A percentile compares a stretch with the other conserved stretches of the same genome.
Conservation (phyloP, 2,329 filamentous ascomycete genomes). For the Xylaria sp. region DNA sequence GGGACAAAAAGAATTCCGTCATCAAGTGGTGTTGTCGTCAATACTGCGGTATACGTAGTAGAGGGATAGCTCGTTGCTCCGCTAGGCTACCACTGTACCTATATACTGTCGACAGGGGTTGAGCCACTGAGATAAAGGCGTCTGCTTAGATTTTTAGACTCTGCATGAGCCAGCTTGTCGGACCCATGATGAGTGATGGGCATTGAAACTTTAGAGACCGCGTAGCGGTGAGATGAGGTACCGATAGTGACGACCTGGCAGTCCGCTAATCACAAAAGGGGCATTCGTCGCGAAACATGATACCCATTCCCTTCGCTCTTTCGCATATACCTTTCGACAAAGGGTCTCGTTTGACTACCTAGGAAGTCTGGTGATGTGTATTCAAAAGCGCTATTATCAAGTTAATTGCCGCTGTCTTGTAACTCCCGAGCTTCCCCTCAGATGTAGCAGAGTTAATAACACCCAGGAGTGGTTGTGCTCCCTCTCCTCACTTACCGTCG, state of each 20-base stretch:
- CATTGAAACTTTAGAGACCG: conserved; percentile 29
- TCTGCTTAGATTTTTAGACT: conserved; percentile 16
- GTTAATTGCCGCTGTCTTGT: conserved; percentile 12
- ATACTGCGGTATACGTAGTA: conserved; percentile 9
- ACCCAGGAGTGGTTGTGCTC: conserved; percentile 15
- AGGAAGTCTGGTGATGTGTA: conserved; percentile 8
- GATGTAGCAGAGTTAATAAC: conserved; percentile 16
- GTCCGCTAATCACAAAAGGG: conserved; percentile 36
- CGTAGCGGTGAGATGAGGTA: conserved; percentile 37
- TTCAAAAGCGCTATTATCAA: background rate
- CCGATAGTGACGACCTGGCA: conserved; percentile 32
- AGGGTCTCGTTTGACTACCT: background rate
- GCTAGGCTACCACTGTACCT: conserved; percentile 18
- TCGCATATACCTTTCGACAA: conserved; percentile 8
- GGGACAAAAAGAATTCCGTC: conserved; percentile 4
- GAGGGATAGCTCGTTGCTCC: conserved; percentile 9
- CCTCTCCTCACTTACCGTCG: conserved; percentile 38
- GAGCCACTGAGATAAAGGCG: conserved; percentile 19
- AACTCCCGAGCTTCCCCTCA: background rate
- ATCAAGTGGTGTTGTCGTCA: background rate
- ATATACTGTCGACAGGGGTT: conserved; percentile 31
- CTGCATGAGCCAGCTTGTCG: conserved; percentile 28
- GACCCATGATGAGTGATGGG: conserved; percentile 33
- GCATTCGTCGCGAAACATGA: conserved; percentile 28
- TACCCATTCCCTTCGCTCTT: conserved; percentile 10